Conservation (phyloP, 2,329 filamentous ascomycete genomes). For the Elsinoe batatas region DNA sequence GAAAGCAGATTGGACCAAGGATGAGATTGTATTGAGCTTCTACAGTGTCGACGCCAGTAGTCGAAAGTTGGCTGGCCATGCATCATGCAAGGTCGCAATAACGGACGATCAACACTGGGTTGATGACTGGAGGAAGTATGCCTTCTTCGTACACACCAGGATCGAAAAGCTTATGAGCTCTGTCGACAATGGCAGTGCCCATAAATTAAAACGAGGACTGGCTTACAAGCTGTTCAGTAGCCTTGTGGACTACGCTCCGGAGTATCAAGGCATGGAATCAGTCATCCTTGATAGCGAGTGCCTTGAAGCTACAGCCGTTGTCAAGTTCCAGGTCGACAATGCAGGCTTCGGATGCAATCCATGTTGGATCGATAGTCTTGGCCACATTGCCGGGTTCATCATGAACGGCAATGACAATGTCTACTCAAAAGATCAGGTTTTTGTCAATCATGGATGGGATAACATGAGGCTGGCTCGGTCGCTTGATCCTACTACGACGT, state of each 20-base stretch:
- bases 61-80: slow-evolving; percentile 21
- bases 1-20: background rate
- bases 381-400: slow-evolving; percentile 18
- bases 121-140: slow-evolving; percentile 20
- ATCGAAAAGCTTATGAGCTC: slow-evolving; percentile 24
- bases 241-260: slow-evolving; percentile 24
- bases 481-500: slow-evolving; percentile 21
- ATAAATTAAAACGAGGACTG: slow-evolving; percentile 23
- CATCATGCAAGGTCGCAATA: slow-evolving; percentile 19
- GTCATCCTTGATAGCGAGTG: slow-evolving; percentile 27
- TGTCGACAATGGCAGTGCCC: slow-evolving; percentile 19
- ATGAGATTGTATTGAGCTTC: slow-evolving; percentile 13
- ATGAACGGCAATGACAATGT: slow-evolving; percentile 16
- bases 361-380: slow-evolving; percentile 20
- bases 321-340: slow-evolving; percentile 18
- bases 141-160: slow-evolving; percentile 24
- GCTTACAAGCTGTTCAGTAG: slow-evolving; percentile 29
- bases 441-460: slow-evolving; percentile 17
- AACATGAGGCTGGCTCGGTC: slow-evolving; percentile 25
- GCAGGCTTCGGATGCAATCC: slow-evolving; percentile 18
- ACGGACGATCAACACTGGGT: slow-evolving; percentile 22
- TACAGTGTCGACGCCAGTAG: slow-evolving; percentile 23
- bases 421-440: slow-evolving; percentile 25
- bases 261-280: slow-evolving; percentile 29
- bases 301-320: slow-evolving; percentile 25